Conservation (phyloP, 1,284 basidiomycete genomes). For the Pisolithus thermaeus region DNA sequence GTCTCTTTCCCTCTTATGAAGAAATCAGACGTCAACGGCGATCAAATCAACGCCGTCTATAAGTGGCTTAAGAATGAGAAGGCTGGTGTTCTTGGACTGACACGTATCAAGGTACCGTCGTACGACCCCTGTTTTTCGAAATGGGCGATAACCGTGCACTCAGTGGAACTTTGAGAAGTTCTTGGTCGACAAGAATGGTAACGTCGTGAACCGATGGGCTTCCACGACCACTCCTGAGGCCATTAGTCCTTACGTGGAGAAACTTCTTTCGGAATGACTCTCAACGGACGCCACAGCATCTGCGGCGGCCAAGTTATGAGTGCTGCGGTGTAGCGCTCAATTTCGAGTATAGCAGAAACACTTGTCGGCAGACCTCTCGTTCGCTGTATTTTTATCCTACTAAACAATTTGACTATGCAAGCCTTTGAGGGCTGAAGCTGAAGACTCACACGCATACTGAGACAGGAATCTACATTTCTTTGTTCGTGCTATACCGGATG, state of each 20-base stretch:
- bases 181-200: constrained; percentile 64
- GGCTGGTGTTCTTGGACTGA: constrained; percentile 65
- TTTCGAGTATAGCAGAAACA: no score
- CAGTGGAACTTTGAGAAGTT: constrained; percentile 84
- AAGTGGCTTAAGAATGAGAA: constrained; percentile 82
- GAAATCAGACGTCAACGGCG: constrained; percentile 91
- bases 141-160: background rate
- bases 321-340: background rate
- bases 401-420: no score
- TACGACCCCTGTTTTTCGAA: background rate
- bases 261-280: constrained; percentile 39
- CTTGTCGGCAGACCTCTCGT: background rate
- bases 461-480: no score
- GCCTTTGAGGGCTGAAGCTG: no score
- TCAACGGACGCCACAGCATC: background rate
- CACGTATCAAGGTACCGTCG: constrained; percentile 65
- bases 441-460: no score
- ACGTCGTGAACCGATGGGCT: constrained; percentile 76
- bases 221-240: constrained; percentile 70
- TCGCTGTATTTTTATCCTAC: background rate
- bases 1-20: constrained; percentile 82
- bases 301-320: background rate
- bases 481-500: no score
- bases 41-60: constrained; percentile 74
- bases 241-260: constrained; percentile 63